These are phyloP conservation scores for Puccinia hordei DNA, from an alignment of 1,284 basidiomycete genomes.

Conservation along the genomic window DNA sequence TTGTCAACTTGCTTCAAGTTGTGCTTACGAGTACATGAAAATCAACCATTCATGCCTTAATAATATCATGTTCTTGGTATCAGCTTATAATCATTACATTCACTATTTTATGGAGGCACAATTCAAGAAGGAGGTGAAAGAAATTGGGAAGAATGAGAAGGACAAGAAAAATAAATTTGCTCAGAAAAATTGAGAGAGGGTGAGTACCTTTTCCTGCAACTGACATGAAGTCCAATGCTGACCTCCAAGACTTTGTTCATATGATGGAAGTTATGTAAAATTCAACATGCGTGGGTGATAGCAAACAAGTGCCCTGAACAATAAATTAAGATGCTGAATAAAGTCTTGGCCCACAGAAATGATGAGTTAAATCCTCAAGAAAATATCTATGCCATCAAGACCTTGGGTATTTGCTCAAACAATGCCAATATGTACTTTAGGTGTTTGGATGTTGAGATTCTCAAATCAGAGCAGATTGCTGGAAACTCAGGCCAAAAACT, in stretches of 20 bases:
- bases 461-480: neutral
- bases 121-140: no score
- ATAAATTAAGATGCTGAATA: neutral
- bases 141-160: slow-evolving; percentile 13
- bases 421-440: slow-evolving; percentile 13
- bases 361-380: slow-evolving; percentile 5
- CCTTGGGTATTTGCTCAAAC: neutral
- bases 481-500: neutral
- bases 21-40: slow-evolving; percentile 16
- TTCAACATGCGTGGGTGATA: neutral
- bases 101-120: slow-evolving; percentile 19
- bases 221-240: neutral
- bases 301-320: neutral
- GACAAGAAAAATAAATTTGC: neutral
- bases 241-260: neutral
- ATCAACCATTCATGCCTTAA: slow-evolving; percentile 12
- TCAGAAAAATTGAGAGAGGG: slow-evolving; percentile 8
- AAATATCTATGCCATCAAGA: neutral
- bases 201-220: neutral
- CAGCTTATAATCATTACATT: slow-evolving; percentile 31
- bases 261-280: neutral
- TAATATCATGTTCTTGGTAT: neutral
- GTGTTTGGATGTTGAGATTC: slow-evolving; percentile 22
- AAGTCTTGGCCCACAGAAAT: slow-evolving; percentile 22
- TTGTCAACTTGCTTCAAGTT: neutral